Evolutionary conservation across 495 filamentous ascomycete species (phyloP), one percentile per base, ranked within the genome.

Genomic region (Glutinoglossum americanum): DNA sequence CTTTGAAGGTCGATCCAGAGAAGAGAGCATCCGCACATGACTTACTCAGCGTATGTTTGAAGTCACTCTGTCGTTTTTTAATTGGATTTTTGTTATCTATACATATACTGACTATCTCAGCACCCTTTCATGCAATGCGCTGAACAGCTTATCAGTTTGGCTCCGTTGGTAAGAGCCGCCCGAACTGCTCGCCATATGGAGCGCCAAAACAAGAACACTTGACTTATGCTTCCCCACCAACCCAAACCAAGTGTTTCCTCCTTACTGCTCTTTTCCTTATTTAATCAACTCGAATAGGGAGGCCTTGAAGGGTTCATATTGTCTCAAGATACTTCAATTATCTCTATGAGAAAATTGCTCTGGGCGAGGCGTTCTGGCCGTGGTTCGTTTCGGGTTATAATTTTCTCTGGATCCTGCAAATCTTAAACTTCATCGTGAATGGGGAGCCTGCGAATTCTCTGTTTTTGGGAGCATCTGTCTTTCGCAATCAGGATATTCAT

Each of bases 21-120:
- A 94, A 94, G 79, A 76, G 92, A 69, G 87, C 89, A 15, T 94
- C 87, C 62, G 92, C 92, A 13, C 84, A 93, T 69, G 89, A 96
- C 70, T 71, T 98, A 33, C 73, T 98, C 63, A 80, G 84, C 72
- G 90, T 95, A 78, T 67, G 80, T 72, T 28, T 47, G n/a, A 26
- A 51, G 33, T 47, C 11, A 35, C n/a, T 17, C 35, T 8, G 54
- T 21, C 28, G 19, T 3, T 26, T 1, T 54, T 27, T 0, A 26
- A 60, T 61, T 71, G 72, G 60, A 13, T 17, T 17, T 9, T 41
- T 41, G 37, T 17, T 17, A 13, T 41, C 37, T 9, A 41, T 17
- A 17, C 13, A 17, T 75, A 63, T 75, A 63, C 41, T 37, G 30
- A 59, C 61, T 60, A 57, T 57, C 30, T 44, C 62, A 98, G 93